Percentiles rank a stretch among this genome's conserved stretches.
Evolutionary conservation across 192 early-diverging fungal species (phyloP).

Genomic region (Phycomyces nitens): DNA sequence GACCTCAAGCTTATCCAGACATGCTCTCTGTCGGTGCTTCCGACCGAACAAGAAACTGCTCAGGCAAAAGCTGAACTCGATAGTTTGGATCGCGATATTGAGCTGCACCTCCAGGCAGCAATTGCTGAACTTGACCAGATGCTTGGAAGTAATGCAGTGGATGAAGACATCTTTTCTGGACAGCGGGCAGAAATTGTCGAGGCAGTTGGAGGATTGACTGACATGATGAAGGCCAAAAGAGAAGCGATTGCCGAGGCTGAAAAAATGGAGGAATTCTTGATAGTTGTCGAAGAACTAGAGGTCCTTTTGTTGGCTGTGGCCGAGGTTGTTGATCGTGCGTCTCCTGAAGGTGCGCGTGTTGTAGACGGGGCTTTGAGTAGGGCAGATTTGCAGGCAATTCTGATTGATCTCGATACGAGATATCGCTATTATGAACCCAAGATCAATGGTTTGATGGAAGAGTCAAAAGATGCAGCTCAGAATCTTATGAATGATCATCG

Average conservation of each 20-base stretch:
- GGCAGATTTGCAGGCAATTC: constrained; percentile 36
- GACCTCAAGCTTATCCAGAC: constrained; percentile 20
- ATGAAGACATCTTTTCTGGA: constrained; percentile 24
- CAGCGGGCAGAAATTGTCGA: constrained; percentile 39
- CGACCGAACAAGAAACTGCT: constrained; percentile 24
- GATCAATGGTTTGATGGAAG: constrained; percentile 36
- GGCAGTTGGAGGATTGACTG: constrained; percentile 27
- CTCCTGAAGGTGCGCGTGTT: constrained; percentile 12
- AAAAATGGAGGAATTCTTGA: constrained; percentile 37
- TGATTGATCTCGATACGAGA: constrained; percentile 42
- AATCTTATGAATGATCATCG: constrained; percentile 39
- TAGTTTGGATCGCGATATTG: constrained; percentile 29
- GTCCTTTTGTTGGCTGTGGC: constrained; percentile 34
- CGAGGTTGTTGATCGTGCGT: constrained; percentile 35
- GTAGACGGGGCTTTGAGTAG: constrained; percentile 7
- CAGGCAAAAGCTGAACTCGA: constrained; percentile 26
- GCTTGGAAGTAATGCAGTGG: constrained; percentile 14
- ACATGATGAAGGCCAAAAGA: constrained; percentile 37
- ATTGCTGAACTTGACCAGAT: constrained; percentile 34
- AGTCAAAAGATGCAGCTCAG: constrained; percentile 22
- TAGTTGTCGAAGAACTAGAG: constrained; percentile 38
- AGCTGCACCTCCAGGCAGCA: constrained; percentile 25
- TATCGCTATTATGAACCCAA: constrained; percentile 42
- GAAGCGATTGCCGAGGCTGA: constrained; percentile 32
- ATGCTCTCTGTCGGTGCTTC: constrained; percentile 26